These are phyloP conservation scores for Penicillium robsamsonii DNA, from an alignment of 495 filamentous ascomycete species.

Conservation along the genomic window DNA sequence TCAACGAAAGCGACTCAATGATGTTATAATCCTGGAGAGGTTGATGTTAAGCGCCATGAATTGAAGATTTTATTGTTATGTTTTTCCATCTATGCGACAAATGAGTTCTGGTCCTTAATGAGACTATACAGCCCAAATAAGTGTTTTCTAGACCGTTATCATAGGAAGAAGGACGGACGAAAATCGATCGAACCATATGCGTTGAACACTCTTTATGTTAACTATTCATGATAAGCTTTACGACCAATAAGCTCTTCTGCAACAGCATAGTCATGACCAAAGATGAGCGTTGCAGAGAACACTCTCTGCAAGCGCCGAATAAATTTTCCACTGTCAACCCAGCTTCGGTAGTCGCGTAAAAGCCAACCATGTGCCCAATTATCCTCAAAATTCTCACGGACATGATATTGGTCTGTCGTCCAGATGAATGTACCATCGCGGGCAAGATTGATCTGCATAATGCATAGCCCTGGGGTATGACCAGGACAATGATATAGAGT, in stretches of 20 bases:
- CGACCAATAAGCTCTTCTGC: neutral
- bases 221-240: neutral
- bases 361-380: conserved; percentile 20
- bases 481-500: conserved; percentile 39
- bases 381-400: conserved; percentile 35
- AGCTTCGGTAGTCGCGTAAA: conserved; percentile 29
- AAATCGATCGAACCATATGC: too few species aligned
- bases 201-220: neutral
- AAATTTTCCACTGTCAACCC: conserved; percentile 33
- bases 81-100: too few species aligned
- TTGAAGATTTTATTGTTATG: too few species aligned
- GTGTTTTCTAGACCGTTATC: too few species aligned
- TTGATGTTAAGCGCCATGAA: too few species aligned
- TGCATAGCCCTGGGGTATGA: conserved; percentile 37
- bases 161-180: too few species aligned
- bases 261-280: conserved; percentile 26
- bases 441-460: conserved; percentile 39
- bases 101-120: too few species aligned
- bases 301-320: conserved; percentile 31
- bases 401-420: conserved; percentile 44
- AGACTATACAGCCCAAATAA: too few species aligned
- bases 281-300: conserved; percentile 31
- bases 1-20: neutral
- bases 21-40: neutral
- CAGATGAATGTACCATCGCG: conserved; percentile 41